A percentile compares a stretch with the other conserved stretches of the same genome.
Conservation (phyloP, 345 rosid species). For the Moricandia arvensis region DNA sequence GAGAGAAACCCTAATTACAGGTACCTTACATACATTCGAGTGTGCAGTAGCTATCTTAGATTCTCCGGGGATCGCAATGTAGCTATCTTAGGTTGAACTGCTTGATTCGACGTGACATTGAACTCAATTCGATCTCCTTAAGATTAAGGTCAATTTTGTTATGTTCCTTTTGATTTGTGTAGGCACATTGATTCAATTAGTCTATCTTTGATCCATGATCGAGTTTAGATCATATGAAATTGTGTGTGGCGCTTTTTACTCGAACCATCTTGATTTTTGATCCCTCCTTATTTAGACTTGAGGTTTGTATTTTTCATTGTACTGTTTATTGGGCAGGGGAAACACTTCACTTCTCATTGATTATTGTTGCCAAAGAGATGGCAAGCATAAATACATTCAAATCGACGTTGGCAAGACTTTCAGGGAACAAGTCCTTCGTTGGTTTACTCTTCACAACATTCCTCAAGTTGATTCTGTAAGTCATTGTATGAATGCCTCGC, state of each 20-base stretch:
- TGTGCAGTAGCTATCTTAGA: slow-evolving; percentile 6
- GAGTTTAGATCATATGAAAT: not conserved
- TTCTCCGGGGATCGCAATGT: not conserved
- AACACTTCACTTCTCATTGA: slow-evolving; percentile 95
- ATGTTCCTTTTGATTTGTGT: not conserved
- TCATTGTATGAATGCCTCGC: too few species aligned
- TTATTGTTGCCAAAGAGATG: slow-evolving; percentile 56
- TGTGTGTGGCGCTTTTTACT: too few species aligned
- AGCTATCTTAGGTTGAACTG: not conserved
- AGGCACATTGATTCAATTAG: not conserved
- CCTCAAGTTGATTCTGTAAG: slow-evolving; percentile 91
- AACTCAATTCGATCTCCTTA: too few species aligned
- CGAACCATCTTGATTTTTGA: too few species aligned
- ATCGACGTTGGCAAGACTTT: slow-evolving; percentile 97
- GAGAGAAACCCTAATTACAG: slow-evolving; percentile 84
- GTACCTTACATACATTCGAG: slow-evolving; percentile 44
- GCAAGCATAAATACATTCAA: slow-evolving; percentile 64
- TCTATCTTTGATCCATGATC: not conserved
- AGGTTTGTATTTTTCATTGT: too few species aligned
- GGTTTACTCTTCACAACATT: slow-evolving; percentile 91
- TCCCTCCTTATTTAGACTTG: too few species aligned
- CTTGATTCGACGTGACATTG: not conserved
- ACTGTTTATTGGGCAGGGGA: slow-evolving; percentile 68
- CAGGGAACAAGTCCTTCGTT: slow-evolving; percentile 91
- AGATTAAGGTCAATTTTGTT: not conserved